These are phyloP conservation scores for Saturnispora sekii DNA, from an alignment of 805 yeast species.

Conservation along the genomic window DNA sequence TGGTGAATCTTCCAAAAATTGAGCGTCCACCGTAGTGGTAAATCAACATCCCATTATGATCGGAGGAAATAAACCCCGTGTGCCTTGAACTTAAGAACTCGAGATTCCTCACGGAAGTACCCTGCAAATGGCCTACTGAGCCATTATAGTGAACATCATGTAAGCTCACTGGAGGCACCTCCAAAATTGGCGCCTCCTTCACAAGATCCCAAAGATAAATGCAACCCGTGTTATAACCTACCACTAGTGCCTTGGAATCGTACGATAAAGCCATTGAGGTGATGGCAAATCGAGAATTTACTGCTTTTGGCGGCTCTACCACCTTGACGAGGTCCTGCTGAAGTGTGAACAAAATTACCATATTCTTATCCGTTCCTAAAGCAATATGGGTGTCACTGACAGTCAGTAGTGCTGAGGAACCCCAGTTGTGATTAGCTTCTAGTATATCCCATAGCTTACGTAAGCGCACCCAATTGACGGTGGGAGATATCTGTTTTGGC, in stretches of 20 bases:
- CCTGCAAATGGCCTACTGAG: conserved; percentile 28
- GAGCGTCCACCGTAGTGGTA: conserved; percentile 56
- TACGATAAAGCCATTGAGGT: conserved; percentile 49
- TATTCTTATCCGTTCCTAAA: conserved; percentile 65
- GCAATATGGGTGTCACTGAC: conserved; percentile 37
- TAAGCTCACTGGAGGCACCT: conserved; percentile 23
- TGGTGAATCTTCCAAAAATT: conserved; percentile 43
- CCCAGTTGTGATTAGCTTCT: conserved; percentile 23
- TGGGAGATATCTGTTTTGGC: background rate
- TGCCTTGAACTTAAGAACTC: conserved; percentile 41
- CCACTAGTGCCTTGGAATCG: conserved; percentile 62
- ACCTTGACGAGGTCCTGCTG: conserved; percentile 46
- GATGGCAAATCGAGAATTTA: conserved; percentile 36
- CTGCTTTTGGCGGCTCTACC: conserved; percentile 24
- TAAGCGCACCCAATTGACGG: conserved; percentile 25
- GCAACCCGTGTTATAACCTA: conserved; percentile 58
- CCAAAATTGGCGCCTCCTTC: conserved; percentile 23
- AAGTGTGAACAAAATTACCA: conserved; percentile 56
- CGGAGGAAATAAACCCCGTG: conserved; percentile 47
- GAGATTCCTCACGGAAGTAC: conserved; percentile 34
- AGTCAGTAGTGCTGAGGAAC: conserved; percentile 40
- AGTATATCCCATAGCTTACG: conserved; percentile 17
- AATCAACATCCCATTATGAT: conserved; percentile 46
- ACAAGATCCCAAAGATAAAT: conserved; percentile 60
- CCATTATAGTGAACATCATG: conserved; percentile 16